phyloP scores from a whole-genome alignment of 202 grass and related monocot genomes.

The Carex sylvatica region DNA sequence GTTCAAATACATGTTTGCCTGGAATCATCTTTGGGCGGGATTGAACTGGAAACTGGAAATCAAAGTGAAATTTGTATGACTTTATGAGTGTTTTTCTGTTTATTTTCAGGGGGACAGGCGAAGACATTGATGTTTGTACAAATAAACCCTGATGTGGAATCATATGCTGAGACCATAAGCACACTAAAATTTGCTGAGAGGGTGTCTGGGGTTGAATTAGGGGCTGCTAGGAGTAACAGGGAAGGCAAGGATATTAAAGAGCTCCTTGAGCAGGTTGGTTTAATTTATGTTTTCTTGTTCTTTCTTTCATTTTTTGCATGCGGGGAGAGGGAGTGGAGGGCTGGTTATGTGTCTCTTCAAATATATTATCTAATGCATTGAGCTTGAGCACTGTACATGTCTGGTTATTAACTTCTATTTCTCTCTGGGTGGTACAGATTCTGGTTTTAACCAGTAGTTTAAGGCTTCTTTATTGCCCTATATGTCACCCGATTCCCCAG shows the following conservation, averaged over 20 bases:
- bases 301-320: background rate
- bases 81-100: slow-evolving; percentile 20
- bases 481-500: background rate
- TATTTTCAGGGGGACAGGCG: slow-evolving; percentile 78
- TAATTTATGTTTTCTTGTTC: background rate
- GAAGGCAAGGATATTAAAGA: slow-evolving; percentile 97
- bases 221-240: slow-evolving; percentile 91
- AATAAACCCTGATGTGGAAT: slow-evolving; percentile 94
- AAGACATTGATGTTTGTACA: slow-evolving; percentile 99
- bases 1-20: background rate
- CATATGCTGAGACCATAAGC: slow-evolving; percentile 89
- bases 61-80: background rate
- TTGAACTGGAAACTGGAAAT: background rate
- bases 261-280: slow-evolving; percentile 75
- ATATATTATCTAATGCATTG: background rate
- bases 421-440: background rate
- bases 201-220: slow-evolving; percentile 94
- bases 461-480: background rate
- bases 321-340: too few relatives aligned
- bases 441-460: background rate
- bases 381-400: background rate
- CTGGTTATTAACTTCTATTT: background rate
- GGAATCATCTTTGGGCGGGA: background rate
- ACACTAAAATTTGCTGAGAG: slow-evolving; percentile 98
- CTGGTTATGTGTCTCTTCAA: background rate